phyloP scores from a whole-genome alignment of 108 stramenopile species.

The Nannochloropsis oceanica region DNA sequence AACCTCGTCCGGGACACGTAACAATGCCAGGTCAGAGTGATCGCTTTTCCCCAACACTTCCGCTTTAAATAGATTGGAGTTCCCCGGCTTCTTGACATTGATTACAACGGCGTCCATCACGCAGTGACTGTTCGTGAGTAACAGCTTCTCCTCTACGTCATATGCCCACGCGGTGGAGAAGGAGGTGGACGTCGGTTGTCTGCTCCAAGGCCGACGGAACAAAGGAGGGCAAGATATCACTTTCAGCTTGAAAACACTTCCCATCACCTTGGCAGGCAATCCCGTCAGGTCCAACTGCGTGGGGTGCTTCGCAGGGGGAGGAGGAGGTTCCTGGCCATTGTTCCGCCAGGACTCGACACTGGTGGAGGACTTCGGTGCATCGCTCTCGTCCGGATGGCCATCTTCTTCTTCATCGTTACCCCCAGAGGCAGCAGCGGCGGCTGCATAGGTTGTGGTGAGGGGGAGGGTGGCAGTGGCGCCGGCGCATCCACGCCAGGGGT shows the following conservation, averaged over 20 bases:
- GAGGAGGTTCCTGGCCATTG: not conserved
- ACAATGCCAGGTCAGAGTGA: slow-evolving; percentile 35
- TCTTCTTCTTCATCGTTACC: not conserved
- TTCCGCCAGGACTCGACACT: not conserved
- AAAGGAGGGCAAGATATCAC: not conserved
- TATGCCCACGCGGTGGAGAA: not conserved
- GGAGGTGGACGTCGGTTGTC: not conserved
- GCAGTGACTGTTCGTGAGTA: not conserved
- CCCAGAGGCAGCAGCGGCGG: not conserved
- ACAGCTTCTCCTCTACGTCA: not conserved
- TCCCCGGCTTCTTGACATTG: not conserved
- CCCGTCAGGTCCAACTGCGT: not conserved
- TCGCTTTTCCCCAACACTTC: slow-evolving; percentile 14
- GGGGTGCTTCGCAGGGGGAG: not conserved
- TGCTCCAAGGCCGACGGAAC: not conserved
- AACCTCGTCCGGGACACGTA: slow-evolving; percentile 25
- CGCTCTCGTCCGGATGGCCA: not conserved
- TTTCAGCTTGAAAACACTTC: not conserved
- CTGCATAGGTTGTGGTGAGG: not conserved
- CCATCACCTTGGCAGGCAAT: not conserved
- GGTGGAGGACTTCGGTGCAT: not conserved
- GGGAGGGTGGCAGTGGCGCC: not conserved
- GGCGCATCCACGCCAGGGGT: not conserved
- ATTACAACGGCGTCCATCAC: not conserved
- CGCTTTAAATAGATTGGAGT: not conserved